phyloP scores from a whole-genome alignment of 495 filamentous ascomycete species.

The Hyphodiscus hymeniophilus region DNA sequence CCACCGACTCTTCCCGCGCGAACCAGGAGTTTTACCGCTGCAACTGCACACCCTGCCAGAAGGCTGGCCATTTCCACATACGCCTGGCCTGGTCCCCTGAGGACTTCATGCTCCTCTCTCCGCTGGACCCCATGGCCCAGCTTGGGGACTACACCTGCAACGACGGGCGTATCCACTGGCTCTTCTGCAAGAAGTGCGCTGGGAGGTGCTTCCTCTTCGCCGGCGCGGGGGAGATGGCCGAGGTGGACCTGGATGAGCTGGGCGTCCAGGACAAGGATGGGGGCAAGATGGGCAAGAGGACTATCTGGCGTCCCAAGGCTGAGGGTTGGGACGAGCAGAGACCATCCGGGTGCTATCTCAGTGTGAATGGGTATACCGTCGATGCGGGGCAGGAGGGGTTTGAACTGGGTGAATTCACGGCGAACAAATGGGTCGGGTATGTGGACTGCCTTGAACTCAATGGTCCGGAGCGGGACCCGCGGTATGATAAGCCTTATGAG shows the following conservation, averaged over 20 bases:
- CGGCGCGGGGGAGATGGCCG: constrained; percentile 21
- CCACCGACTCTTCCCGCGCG: constrained; percentile 4
- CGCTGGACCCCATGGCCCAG: constrained; percentile 19
- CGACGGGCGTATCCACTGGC: constrained; percentile 19
- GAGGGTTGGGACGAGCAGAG: constrained; percentile 16
- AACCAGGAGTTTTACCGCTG: constrained; percentile 23
- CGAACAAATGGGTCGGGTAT: constrained; percentile 24
- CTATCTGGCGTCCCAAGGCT: constrained; percentile 23
- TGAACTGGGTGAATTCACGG: constrained; percentile 22
- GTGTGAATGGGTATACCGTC: constrained; percentile 23
- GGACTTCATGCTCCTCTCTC: constrained; percentile 25
- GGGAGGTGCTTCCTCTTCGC: constrained; percentile 26
- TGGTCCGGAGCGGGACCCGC: too few species aligned
- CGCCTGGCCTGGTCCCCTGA: constrained; percentile 19
- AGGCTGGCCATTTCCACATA: constrained; percentile 23
- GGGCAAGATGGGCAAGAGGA: constrained; percentile 18
- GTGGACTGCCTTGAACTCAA: too few species aligned
- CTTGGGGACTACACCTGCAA: constrained; percentile 23
- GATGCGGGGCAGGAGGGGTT: constrained; percentile 21
- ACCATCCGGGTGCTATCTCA: constrained; percentile 22
- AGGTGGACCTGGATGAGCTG: constrained; percentile 16
- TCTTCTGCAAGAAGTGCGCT: constrained; percentile 25
- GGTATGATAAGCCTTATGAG: too few species aligned
- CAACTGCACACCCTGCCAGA: constrained; percentile 27
- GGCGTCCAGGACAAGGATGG: too few species aligned